phyloP scores from a whole-genome alignment of 768 basidiomycete species.

The Chalciporus sphaerocephalus region DNA sequence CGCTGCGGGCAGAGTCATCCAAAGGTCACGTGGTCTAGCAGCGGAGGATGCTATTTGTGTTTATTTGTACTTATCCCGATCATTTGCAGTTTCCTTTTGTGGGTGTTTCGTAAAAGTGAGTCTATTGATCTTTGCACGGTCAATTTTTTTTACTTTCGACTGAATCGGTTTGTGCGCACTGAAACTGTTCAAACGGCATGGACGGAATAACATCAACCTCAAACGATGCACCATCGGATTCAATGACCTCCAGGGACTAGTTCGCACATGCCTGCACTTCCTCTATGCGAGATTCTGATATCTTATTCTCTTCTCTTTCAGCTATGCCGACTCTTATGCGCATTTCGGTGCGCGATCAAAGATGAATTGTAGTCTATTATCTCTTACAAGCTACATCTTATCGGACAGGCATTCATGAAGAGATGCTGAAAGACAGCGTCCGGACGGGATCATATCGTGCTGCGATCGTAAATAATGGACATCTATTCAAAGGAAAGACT shows the following conservation, averaged over 20 bases:
- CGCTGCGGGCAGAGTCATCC: constrained; percentile 11
- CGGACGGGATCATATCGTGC: constrained; percentile 93
- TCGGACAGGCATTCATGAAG: constrained; percentile 86
- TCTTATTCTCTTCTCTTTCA: constrained; percentile 39
- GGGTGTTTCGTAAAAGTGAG: constrained; percentile 1
- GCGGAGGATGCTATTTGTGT: constrained; percentile 7
- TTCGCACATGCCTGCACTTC: constrained; percentile 43
- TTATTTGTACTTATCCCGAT: constrained; percentile 12
- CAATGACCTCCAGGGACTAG: constrained; percentile 90
- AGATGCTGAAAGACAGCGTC: constrained; percentile 97
- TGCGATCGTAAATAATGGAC: constrained; percentile 90
- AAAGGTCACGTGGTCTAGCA: constrained; percentile 19
- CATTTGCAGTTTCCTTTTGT: constrained; percentile 8
- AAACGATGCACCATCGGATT: constrained; percentile 27
- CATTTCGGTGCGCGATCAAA: constrained; percentile 68
- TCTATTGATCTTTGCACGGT: not conserved
- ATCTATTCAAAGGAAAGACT: constrained; percentile 94
- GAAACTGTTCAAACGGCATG: constrained; percentile 19
- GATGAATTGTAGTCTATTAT: not conserved
- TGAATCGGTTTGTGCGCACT: not conserved
- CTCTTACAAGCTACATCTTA: constrained; percentile 6
- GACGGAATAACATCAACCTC: constrained; percentile 30
- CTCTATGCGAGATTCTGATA: constrained; percentile 35
- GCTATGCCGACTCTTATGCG: constrained; percentile 94
- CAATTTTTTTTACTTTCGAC: constrained; percentile 1